These are phyloP conservation scores for Anthoceros angustus DNA, from an alignment of 225 moss, liverwort and hornwort species.

Conservation along the genomic window DNA sequence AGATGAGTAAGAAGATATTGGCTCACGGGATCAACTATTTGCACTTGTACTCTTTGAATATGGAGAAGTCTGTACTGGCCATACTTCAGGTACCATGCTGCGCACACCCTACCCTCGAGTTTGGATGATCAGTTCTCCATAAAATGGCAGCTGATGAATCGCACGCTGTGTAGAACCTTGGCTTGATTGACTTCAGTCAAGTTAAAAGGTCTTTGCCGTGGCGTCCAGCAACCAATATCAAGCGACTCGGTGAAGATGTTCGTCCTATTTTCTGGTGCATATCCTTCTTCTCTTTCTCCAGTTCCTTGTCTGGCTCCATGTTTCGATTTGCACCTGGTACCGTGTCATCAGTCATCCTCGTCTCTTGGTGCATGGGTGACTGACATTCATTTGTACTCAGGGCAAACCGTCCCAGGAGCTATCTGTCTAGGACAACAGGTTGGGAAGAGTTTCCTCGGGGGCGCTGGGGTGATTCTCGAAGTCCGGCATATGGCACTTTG, in stretches of 20 bases:
- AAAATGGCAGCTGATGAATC: not conserved
- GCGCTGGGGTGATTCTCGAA: constrained; percentile 77
- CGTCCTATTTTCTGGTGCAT: constrained; percentile 89
- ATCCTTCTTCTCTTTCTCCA: not conserved
- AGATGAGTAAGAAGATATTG: constrained; percentile 92
- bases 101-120: not conserved
- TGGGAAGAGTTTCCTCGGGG: constrained; percentile 98
- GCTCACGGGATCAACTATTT: constrained; percentile 60
- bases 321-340: not conserved
- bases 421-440: constrained; percentile 67
- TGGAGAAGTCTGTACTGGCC: constrained; percentile 80
- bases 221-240: constrained; percentile 78
- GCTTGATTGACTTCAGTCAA: constrained; percentile 52
- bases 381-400: constrained; percentile 15
- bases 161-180: constrained; percentile 47
- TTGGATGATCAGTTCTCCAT: not conserved
- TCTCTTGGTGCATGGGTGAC: no score
- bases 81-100: constrained; percentile 60
- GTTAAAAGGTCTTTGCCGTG: constrained; percentile 67
- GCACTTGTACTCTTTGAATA: constrained; percentile 84
- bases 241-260: constrained; percentile 70
- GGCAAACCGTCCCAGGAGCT: constrained; percentile 92
- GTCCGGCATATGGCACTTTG: constrained; percentile 75
- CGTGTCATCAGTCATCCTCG: no score
- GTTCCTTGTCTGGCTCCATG: not conserved